Percentiles rank a stretch among this genome's conserved stretches.
Conservation (phyloP, 2,329 filamentous ascomycete species). For the Lasiodiplodia hormozganensis region DNA sequence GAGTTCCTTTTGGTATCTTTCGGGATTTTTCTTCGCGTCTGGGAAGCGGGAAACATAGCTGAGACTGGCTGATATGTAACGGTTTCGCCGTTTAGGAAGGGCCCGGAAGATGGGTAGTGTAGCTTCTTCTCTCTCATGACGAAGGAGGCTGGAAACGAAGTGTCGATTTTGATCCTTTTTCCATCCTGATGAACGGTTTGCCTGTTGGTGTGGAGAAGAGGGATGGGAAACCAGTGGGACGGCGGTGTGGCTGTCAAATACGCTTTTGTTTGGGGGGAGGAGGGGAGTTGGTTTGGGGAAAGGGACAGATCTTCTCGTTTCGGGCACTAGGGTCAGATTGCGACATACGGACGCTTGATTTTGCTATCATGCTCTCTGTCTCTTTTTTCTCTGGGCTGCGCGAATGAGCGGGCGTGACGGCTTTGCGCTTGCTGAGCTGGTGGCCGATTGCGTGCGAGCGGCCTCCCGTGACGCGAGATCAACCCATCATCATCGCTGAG, state of each 20-base stretch:
- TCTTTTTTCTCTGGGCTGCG: not conserved
- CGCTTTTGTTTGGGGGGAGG: not conserved
- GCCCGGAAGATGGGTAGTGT: not conserved
- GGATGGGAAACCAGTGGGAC: not conserved
- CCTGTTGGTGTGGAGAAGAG: not conserved
- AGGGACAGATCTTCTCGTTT: constrained; percentile 2
- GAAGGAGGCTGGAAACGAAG: not conserved
- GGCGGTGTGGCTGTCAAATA: not conserved
- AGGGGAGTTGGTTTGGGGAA: not conserved
- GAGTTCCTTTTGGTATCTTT: not conserved
- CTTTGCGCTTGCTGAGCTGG: not conserved
- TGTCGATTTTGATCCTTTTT: not conserved
- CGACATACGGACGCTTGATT: constrained; percentile 19
- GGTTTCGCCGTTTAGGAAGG: not conserved
- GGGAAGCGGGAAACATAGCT: not conserved
- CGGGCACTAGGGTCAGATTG: constrained; percentile 22
- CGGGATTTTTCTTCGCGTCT: not conserved
- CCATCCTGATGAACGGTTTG: not conserved
- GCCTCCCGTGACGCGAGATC: constrained; percentile 13
- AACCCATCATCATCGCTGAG: not conserved
- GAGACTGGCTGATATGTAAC: not conserved
- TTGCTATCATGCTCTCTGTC: not conserved
- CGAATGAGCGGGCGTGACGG: not conserved
- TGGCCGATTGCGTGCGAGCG: constrained; percentile 18
- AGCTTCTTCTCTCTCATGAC: not conserved